Evolutionary conservation across 441 rosid genomes (phyloP).

Genomic region (Gossypium laxum): DNA sequence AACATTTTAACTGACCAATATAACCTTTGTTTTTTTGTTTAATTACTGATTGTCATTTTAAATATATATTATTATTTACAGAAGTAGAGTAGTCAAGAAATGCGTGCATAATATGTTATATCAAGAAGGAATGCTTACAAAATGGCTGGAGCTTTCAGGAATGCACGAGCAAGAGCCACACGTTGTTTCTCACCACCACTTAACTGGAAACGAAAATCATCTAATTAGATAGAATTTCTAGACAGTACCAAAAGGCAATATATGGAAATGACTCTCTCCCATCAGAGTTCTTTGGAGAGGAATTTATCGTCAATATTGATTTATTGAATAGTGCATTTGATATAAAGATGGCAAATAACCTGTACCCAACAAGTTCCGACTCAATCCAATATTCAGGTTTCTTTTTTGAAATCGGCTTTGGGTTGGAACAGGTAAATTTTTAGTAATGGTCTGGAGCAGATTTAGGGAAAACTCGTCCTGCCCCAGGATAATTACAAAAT

Average conservation of each 20-base stretch:
- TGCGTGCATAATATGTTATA: not conserved
- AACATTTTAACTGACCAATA: too few species aligned
- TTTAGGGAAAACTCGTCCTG: too few species aligned
- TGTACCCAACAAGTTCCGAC: too few species aligned
- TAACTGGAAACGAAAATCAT: constrained; percentile 40
- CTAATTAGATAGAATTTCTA: constrained; percentile 9
- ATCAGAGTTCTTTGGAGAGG: not conserved
- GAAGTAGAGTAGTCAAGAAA: not conserved
- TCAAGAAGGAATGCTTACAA: constrained; percentile 46
- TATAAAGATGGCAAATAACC: too few species aligned
- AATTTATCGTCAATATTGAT: not conserved
- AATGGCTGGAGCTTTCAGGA: constrained; percentile 77
- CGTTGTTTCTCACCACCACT: constrained; percentile 99
- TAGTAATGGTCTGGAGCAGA: too few species aligned
- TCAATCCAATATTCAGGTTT: too few species aligned
- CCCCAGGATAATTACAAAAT: too few species aligned
- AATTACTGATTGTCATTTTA: too few species aligned
- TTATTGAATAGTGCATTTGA: not conserved
- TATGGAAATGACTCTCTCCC: not conserved
- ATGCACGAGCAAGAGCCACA: constrained; percentile 90
- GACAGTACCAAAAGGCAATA: not conserved
- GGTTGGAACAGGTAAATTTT: too few species aligned
- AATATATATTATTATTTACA: too few species aligned
- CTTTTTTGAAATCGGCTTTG: too few species aligned
- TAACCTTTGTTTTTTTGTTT: too few species aligned